Evolutionary conservation across 2,329 filamentous ascomycete genomes (phyloP), one percentile per base, ranked within the genome.

Genomic region (Sclerotinia subarctica): DNA sequence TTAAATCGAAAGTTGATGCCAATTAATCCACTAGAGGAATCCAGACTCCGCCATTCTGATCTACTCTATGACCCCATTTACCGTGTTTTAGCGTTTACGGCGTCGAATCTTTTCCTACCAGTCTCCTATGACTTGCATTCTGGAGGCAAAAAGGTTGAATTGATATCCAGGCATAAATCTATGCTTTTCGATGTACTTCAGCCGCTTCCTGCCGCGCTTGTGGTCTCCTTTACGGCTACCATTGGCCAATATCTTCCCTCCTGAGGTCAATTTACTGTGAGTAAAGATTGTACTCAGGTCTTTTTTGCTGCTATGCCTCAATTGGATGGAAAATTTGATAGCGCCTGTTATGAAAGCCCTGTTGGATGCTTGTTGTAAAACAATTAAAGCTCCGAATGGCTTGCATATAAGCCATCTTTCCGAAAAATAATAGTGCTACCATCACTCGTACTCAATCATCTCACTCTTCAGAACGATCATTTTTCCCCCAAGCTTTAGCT

Each of bases 341-440:
- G 54, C 21, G 32, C 32, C 15, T 42, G 32, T 57, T 17, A 17
- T 24, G 32, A 57, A 35, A 24, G 54, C 32, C n/a, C 38, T 57
- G 54, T 57, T 57, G 54, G 21, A 38, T 57, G 32, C 54, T 42
- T 57, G 32, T 42, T 57, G 54, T 35, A 42, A 57, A 57, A 32
- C 32, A 32, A 32, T 11, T 42, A 42, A 57, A n/a, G n/a, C 21
- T 42, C 32, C 38, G 21, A 13, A 42, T 57, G 32, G 24, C 21
- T 57, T 56, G 53, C 53, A 42, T 42, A 57, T 57, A 57, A 57
- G 32, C 32, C 35, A 57, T n/a, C 54, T 24, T n/a, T 57, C 32
- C 32, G n/a, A 57, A 57, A 38, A 42, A 24, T 42, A 17, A 24
- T 42, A 6, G 15, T 42, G 42, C 32, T 11, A 57, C 13, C 13